Base-by-base conservation (phyloP, 176 grass and related monocot species). In the Phyllostachys edulis region DNA sequence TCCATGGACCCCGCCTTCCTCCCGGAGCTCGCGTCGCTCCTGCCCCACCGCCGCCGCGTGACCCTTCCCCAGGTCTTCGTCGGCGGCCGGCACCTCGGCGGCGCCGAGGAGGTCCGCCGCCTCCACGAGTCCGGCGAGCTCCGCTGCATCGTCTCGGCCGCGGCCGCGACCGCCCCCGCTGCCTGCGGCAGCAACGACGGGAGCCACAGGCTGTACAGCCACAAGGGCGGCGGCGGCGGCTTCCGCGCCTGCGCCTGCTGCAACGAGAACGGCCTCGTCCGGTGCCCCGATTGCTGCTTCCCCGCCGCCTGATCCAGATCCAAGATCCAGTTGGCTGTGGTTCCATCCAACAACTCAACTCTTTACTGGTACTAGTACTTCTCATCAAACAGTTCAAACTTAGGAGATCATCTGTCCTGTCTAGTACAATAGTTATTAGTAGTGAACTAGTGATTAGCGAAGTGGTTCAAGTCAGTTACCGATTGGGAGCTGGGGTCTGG, bases 251-350 rank as follows among this genome's bases (percentile, higher is more conserved):
- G 92, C 89, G 68, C 74, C 85, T 81, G 84, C 32, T 99, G 96
- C 80, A 99, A 99, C 89, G 96, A 96, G 87, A 99, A 99, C 76
- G 96, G 96, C 55, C 86, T 99, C 83, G 91, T 99, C 72, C 93
- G 94, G 12, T 99, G 96, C 88, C 93, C 93, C 32, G 32, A 34
- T 34, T 34, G 32, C 90, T 81, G 66, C 85, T 39, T 39, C 55
- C 66, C 89, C 56, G 52, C 83, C 82, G 74, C 51, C 69, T 91
- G 86, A 93, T 85, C 70, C 69, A 81, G 87, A 88, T 79, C 75
- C 80, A 39, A 81, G 87, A 88, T 79, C 75, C 80, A 39, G 5
- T 44, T 56, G 57, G 42, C 6, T 21, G 46, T 44, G 60, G 60
- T 2, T 63, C 37, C 16, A 54, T 73, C 26, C 21, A 67, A 41